Percentiles rank a stretch among this genome's conserved stretches.
Conservation (phyloP, 805 yeast species). For the Teunomyces cretensis region DNA sequence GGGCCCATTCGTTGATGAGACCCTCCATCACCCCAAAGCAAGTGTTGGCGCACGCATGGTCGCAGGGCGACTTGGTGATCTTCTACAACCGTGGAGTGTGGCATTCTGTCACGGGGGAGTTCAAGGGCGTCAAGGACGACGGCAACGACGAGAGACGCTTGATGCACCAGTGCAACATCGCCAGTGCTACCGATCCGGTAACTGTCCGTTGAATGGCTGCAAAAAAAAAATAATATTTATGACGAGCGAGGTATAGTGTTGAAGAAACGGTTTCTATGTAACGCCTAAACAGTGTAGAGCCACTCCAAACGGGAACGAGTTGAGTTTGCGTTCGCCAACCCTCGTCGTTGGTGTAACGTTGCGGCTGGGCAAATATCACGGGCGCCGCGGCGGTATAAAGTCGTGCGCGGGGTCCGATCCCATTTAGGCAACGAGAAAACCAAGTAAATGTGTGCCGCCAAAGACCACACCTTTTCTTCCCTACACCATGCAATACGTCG, state of each 20-base stretch:
- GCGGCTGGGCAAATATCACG: too few relatives aligned
- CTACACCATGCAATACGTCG: slow-evolving; percentile 84
- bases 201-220: slow-evolving; percentile 6
- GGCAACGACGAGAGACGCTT: slow-evolving; percentile 73
- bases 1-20: slow-evolving; percentile 73
- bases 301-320: too few relatives aligned
- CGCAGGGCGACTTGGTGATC: slow-evolving; percentile 78
- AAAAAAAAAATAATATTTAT: neutral
- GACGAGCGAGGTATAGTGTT: too few relatives aligned
- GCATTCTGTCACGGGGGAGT: slow-evolving; percentile 91
- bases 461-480: neutral
- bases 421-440: too few relatives aligned
- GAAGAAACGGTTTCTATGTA: too few relatives aligned
- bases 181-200: slow-evolving; percentile 70
- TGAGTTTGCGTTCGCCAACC: too few relatives aligned
- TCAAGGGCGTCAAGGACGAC: slow-evolving; percentile 44
- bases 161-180: slow-evolving; percentile 94
- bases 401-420: neutral
- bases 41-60: slow-evolving; percentile 82
- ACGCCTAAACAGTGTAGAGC: too few relatives aligned
- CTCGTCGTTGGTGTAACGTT: too few relatives aligned
- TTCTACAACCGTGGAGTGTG: slow-evolving; percentile 88
- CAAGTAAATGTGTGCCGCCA: neutral
- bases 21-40: slow-evolving; percentile 76
- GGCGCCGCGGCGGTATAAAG: too few relatives aligned